Conservation (phyloP, 78 protist genomes). For the Protostelium mycophagum region DNA sequence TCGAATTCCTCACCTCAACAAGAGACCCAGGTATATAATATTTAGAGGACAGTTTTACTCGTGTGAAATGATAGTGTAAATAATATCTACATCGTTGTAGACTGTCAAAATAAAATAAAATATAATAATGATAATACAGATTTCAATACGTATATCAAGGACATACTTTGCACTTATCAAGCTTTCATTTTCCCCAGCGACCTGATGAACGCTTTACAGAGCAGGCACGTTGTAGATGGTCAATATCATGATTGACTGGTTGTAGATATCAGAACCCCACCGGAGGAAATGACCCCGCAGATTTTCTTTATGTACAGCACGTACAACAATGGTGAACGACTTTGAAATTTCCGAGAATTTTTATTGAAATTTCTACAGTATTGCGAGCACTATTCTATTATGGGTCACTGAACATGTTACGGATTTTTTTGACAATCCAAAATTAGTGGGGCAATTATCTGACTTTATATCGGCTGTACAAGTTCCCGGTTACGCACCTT, state of each 20-base stretch:
- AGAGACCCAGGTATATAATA: background rate
- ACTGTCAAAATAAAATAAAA: background rate
- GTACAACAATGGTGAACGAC: background rate
- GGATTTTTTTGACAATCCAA: background rate
- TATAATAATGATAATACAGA: background rate
- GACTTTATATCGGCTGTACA: background rate
- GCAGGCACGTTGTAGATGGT: too few species aligned
- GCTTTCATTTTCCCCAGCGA: background rate
- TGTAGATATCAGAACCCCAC: background rate
- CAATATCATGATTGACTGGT: too few species aligned
- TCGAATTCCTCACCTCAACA: background rate
- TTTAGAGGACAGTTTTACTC: too few species aligned
- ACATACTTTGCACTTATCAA: background rate
- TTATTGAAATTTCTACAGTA: background rate
- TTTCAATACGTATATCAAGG: background rate
- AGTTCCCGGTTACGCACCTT: background rate
- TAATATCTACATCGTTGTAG: too few species aligned
- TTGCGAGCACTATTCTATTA: background rate
- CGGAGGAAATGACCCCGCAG: background rate
- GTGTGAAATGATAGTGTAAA: too few species aligned
- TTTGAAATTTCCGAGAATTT: background rate
- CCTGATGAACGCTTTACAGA: background rate
- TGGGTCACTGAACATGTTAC: background rate
- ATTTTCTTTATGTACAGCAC: background rate
- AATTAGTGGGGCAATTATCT: background rate